Conservation (phyloP, 139 green algal species). For the Nannochloris sp. region DNA sequence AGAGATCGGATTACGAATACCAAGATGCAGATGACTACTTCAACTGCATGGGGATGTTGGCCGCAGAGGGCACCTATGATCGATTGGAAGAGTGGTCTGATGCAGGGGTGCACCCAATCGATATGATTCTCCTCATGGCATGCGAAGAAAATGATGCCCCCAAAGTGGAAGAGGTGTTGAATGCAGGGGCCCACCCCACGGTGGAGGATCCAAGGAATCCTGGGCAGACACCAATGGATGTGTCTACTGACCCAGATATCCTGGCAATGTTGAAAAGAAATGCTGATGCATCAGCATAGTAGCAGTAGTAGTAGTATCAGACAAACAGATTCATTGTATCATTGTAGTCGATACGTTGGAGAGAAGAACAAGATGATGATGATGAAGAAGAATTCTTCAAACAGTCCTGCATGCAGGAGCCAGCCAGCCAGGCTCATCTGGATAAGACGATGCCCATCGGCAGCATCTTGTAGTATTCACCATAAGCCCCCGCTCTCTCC, state of each 20-base stretch:
- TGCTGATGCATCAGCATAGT: no score
- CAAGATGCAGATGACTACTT: slow-evolving; percentile 92
- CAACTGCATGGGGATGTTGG: slow-evolving; percentile 96
- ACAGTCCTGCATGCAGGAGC: no score
- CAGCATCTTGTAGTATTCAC: no score
- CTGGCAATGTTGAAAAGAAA: slow-evolving; percentile 35
- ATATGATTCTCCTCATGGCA: slow-evolving; percentile 87
- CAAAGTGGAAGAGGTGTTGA: slow-evolving; percentile 88
- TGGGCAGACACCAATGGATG: slow-evolving; percentile 56
- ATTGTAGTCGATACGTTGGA: no score
- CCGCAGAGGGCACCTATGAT: slow-evolving; percentile 71
- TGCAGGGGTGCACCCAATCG: slow-evolving; percentile 63
- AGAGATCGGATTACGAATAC: slow-evolving; percentile 54
- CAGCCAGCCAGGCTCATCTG: no score
- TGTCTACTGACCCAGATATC: slow-evolving; percentile 56
- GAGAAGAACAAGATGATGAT: no score
- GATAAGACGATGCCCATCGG: no score
- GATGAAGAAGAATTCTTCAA: no score
- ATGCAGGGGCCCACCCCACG: slow-evolving; percentile 47
- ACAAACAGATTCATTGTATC: no score
- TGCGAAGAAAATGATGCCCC: slow-evolving; percentile 75
- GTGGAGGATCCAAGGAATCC: slow-evolving; percentile 45
- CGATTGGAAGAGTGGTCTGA: slow-evolving; percentile 65
- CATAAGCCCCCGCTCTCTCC: no score
- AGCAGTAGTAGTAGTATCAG: no score